Base-by-base conservation (phyloP, 768 basidiomycete genomes). In the Rhodotorula diobovata region DNA sequence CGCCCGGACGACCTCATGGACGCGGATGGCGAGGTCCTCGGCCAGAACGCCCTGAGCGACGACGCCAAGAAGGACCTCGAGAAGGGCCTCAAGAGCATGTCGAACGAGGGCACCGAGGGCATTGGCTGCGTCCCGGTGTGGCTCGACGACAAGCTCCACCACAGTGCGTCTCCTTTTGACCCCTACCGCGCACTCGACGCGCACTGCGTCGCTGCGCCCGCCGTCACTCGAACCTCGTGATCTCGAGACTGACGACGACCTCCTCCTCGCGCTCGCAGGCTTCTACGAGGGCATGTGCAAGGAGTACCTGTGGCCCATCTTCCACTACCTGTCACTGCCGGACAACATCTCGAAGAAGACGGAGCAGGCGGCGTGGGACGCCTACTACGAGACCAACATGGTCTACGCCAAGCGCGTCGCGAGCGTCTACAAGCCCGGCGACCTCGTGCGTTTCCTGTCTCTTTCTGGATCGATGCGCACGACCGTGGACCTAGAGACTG, bases 291-390 rank as follows among this genome's bases (percentile, higher is more conserved):
- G 93, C 1, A 97, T 96, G 80, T 97, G 94, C 86, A 99, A 99
- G 81, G 88, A 89, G 78, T 75, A 70, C 50, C 87, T 99, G 55
- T 99, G 95, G 94, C 95, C 95, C 2, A 83, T 97, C 53, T 96
- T 98, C 86, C 96, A 98, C 82, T 98, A 98, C 80, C 87, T 98
- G 67, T 88, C 97, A 66, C 96, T 94, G 90, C 93, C 95, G 80
- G 96, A 98, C 79, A 91, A 93, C 69, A 90, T 90, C 16, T 89
- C 89, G 8, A 92, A 91, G 39, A 91, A 93, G 79, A 90, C 88
- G 80, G 83, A 86, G 5, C 84, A 90, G 51, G 80, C 79, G 10
- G 77, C 80, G 77, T 99, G 93, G 84, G 84, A 87, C 45, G 85
- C 87, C 55, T 94, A 93, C 81, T 85, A 86, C 74, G 84, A 87